Evolutionary conservation across 1,284 basidiomycete genomes (phyloP).

Genomic region (Ceratobasidium papillatum): DNA sequence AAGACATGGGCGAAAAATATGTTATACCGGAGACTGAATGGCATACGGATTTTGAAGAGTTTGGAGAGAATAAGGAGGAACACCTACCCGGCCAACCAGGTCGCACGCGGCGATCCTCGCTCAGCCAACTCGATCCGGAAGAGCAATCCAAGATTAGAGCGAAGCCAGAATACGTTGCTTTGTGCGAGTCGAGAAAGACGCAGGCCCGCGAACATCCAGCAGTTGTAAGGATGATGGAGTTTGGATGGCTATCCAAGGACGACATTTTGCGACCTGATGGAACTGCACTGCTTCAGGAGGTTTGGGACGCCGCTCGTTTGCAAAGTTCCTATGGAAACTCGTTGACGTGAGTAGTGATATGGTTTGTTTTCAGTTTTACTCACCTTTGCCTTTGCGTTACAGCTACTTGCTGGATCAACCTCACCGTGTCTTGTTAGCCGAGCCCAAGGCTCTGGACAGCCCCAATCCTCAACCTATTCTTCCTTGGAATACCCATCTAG

Average conservation of each 20-base stretch:
- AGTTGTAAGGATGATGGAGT: conserved; percentile 9
- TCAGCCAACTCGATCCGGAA: neutral
- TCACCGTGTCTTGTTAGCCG: no score
- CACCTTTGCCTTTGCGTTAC: neutral
- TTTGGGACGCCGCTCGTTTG: neutral
- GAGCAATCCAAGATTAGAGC: neutral
- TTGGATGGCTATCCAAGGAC: conserved; percentile 14
- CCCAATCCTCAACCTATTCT: no score
- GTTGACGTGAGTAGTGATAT: neutral
- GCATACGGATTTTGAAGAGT: neutral
- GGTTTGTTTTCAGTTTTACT: neutral
- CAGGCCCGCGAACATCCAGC: conserved; percentile 22
- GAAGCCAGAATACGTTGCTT: neutral
- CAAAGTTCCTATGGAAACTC: neutral
- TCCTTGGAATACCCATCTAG: no score
- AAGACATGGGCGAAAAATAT: neutral
- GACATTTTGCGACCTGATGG: conserved; percentile 19
- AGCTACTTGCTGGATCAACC: no score
- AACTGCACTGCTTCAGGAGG: conserved; percentile 8
- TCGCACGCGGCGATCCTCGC: no score
- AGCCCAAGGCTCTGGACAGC: no score
- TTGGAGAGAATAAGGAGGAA: neutral
- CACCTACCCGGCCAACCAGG: neutral
- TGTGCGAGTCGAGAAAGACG: neutral
- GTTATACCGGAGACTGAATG: conserved; percentile 6